Evolutionary conservation across 192 early-diverging fungal genomes (phyloP).

Genomic region (Funneliformis mosseae): DNA sequence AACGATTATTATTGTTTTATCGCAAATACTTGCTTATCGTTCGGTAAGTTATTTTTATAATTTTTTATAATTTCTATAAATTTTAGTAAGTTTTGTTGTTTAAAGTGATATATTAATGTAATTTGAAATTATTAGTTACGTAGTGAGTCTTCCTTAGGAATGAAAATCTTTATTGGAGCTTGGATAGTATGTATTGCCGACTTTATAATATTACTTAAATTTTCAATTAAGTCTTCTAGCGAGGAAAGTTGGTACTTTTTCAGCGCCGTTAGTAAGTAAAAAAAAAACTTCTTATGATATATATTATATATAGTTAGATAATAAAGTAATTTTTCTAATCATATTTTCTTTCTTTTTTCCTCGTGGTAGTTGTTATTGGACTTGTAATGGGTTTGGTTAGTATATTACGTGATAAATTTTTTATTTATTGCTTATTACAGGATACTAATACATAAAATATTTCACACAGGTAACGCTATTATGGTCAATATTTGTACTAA

Average conservation of each 20-base stretch:
- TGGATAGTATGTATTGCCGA: conserved; percentile 22
- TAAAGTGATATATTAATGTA: neutral
- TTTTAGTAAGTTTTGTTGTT: neutral
- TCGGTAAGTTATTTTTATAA: conserved; percentile 22
- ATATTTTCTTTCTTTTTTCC: neutral
- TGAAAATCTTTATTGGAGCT: conserved; percentile 13
- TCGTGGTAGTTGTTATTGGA: neutral
- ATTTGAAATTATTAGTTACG: neutral
- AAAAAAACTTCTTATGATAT: neutral
- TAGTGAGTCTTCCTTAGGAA: conserved; percentile 9
- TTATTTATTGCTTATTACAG: neutral
- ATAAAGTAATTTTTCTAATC: neutral
- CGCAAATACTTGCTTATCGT: conserved; percentile 3
- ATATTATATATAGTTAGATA: neutral
- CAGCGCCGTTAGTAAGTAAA: neutral
- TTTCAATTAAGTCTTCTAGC: neutral
- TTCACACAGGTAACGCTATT: neutral
- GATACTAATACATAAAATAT: neutral
- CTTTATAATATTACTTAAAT: conserved; percentile 3
- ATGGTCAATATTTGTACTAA: conserved; percentile 15
- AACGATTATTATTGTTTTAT: conserved; percentile 12
- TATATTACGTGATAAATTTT: neutral
- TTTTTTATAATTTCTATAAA: neutral
- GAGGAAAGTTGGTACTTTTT: conserved; percentile 24
- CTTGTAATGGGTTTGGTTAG: conserved; percentile 8